Percentiles rank a stretch among this genome's conserved stretches.
Conservation (phyloP, 2,329 filamentous ascomycete species). For the Monosporascus sp. region DNA sequence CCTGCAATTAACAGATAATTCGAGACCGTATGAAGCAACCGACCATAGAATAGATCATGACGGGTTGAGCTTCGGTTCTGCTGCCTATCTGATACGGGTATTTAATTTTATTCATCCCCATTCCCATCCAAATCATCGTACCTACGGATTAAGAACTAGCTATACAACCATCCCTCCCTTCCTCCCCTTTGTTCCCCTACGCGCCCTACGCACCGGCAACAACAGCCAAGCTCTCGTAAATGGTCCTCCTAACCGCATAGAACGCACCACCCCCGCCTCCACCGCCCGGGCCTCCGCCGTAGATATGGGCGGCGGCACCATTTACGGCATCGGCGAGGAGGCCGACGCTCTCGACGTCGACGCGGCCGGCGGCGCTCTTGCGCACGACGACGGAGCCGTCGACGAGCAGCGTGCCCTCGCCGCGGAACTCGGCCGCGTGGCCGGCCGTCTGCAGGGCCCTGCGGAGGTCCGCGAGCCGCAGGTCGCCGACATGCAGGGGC, state of each 20-base stretch:
- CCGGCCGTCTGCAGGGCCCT: conserved; percentile 77
- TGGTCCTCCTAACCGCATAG: conserved; percentile 81
- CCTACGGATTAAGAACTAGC: too few relatives aligned
- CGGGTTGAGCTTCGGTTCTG: too few relatives aligned
- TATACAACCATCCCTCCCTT: too few relatives aligned
- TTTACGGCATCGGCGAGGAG: conserved; percentile 38
- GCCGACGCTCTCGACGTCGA: conserved; percentile 80
- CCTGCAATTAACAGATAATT: too few relatives aligned
- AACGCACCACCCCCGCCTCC: conserved; percentile 59
- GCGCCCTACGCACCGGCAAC: conserved; percentile 62
- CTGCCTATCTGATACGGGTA: too few relatives aligned
- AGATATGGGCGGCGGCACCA: conserved; percentile 26
- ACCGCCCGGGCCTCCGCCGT: not conserved
- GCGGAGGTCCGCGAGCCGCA: conserved; percentile 82
- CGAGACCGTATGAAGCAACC: too few relatives aligned
- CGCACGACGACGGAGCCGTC: conserved; percentile 84
- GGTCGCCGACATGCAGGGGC: conserved; percentile 89
- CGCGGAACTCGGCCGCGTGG: conserved; percentile 86
- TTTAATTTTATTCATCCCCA: too few relatives aligned
- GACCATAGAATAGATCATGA: too few relatives aligned
- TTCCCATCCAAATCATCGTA: too few relatives aligned
- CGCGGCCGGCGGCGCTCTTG: conserved; percentile 80
- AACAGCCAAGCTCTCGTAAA: conserved; percentile 90
- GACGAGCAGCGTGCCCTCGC: conserved; percentile 86
- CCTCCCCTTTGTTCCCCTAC: too few relatives aligned